Conservation (phyloP, 1,284 basidiomycete genomes). For the Sporisorium scitamineum region DNA sequence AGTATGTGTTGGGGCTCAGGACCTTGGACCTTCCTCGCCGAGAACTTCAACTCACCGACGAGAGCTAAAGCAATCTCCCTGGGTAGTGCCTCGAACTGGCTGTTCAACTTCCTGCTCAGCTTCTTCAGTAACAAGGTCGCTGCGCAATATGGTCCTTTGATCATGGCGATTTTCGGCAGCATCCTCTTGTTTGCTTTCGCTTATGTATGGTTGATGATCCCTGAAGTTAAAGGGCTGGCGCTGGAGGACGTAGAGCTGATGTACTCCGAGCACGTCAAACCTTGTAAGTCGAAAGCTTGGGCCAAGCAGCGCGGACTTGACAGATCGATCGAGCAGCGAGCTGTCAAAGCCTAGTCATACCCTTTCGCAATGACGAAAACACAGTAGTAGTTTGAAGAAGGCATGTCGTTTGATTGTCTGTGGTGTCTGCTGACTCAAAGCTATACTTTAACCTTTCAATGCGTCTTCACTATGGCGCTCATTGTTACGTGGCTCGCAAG, state of each 20-base stretch:
- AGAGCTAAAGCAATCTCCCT: conserved; percentile 81
- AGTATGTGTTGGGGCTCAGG: conserved; percentile 79
- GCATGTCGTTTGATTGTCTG: too few relatives aligned
- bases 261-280: conserved; percentile 46
- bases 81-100: conserved; percentile 75
- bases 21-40: conserved; percentile 77
- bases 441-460: too few relatives aligned
- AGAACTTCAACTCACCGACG: conserved; percentile 75
- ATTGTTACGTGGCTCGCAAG: too few relatives aligned
- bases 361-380: too few relatives aligned
- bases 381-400: too few relatives aligned
- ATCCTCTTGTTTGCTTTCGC: conserved; percentile 73
- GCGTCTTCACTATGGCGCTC: too few relatives aligned
- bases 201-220: conserved; percentile 75
- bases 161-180: conserved; percentile 79
- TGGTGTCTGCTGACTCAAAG: too few relatives aligned
- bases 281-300: conserved; percentile 43
- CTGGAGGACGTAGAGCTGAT: conserved; percentile 77
- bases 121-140: conserved; percentile 80
- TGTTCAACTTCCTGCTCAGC: conserved; percentile 81
- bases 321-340: conserved; percentile 26
- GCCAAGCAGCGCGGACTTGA: conserved; percentile 38
- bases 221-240: conserved; percentile 81
- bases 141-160: conserved; percentile 73
- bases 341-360: conserved; percentile 14